Evolutionary conservation across 495 filamentous ascomycete species (phyloP), one percentile per base, ranked within the genome.

Genomic region (Xylaria curta): DNA sequence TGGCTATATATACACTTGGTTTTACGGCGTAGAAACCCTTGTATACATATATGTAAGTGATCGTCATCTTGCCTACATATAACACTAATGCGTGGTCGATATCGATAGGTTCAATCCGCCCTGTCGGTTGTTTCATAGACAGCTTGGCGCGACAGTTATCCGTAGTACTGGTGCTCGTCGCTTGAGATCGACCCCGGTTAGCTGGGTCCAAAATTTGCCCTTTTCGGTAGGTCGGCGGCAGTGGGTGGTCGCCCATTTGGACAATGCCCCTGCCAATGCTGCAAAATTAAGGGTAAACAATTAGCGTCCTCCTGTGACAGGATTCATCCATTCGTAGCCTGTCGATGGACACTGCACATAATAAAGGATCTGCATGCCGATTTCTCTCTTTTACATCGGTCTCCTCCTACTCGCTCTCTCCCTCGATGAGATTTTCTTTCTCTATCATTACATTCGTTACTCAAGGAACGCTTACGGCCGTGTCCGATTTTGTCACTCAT

Each of bases 251-350:
- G 47, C 47, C 21, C 47, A 5, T 56, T 54, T 67, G 28, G 65
- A 67, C 44, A 3, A 19, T 33, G 31, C 31, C 47, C 65, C 36
- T 67, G 65, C 65, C 47, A n/a, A 21, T 36, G 21, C 33, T 24
- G 21, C 65, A 38, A 67, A 67, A 56, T 67, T 67, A 67, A 67
- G 65, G 65, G 49, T 49, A 67, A 13, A 28, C 49, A 42, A 8
- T 42, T 67, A 28, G 65, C 26, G 65, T 40, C 65, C 33, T 42
- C 46, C 65, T 67, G 65, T 67, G 65, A 56, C 65, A 56, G 65
- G 65, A 67, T 67, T 67, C 65, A 17, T 67, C 56, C 65, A 31
- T 42, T 21, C 10, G 42, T 36, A 67, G 33, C 65, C 15, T 36
- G 42, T 54, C 49, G 47, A 40, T 33, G 65, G 24, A 42, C n/a